These are phyloP conservation scores for Suillus tomentosus DNA, from an alignment of 768 basidiomycete species.

Conservation along the genomic window DNA sequence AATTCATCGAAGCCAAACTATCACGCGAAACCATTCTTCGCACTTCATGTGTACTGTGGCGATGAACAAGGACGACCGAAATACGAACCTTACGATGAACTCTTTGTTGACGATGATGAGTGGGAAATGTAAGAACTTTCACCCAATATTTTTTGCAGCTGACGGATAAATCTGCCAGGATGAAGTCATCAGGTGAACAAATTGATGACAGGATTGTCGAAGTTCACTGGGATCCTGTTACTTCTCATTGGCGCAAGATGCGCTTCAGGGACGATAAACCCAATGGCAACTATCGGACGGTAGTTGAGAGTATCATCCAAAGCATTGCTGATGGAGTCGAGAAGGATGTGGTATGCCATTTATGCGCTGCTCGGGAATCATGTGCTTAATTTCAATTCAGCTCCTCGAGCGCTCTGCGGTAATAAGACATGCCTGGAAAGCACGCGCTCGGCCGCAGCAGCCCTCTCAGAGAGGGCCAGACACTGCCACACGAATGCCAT, in stretches of 20 bases:
- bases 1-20: constrained; percentile 72
- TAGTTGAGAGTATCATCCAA: constrained; percentile 86
- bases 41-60: constrained; percentile 83
- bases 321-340: constrained; percentile 96
- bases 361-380: constrained; percentile 11
- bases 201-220: constrained; percentile 94
- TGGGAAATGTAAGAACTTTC: constrained; percentile 80
- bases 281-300: constrained; percentile 81
- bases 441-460: constrained; percentile 46
- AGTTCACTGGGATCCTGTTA: constrained; percentile 81
- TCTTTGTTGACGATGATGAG: constrained; percentile 85
- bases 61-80: constrained; percentile 51
- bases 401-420: constrained; percentile 62
- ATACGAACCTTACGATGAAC: constrained; percentile 84
- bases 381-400: constrained; percentile 41
- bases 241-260: constrained; percentile 83
- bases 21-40: constrained; percentile 81
- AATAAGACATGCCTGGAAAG: constrained; percentile 78
- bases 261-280: constrained; percentile 94
- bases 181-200: constrained; percentile 85
- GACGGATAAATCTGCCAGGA: constrained; percentile 44
- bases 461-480: constrained; percentile 15
- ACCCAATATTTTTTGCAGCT: background rate
- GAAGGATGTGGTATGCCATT: constrained; percentile 67
- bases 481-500: constrained; percentile 1